Evolutionary conservation across 495 filamentous ascomycete species (phyloP).

Genomic region (Penicillium verhagenii): DNA sequence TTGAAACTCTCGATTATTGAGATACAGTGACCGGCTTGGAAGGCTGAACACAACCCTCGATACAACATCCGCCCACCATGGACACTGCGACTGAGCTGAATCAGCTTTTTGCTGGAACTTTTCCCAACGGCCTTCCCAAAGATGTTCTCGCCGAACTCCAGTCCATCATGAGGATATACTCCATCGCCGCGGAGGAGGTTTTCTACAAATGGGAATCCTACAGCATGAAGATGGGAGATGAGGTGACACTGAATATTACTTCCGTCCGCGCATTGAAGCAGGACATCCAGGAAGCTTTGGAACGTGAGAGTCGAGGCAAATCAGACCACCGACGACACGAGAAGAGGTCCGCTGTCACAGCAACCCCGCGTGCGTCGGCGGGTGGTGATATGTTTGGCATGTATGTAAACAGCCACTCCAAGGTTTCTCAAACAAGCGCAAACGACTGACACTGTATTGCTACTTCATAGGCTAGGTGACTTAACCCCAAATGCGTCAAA

Average conservation of each 20-base stretch:
- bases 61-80: slow-evolving; percentile 15
- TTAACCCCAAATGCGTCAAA: slow-evolving; percentile 72
- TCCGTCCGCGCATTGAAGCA: slow-evolving; percentile 76
- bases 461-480: slow-evolving; percentile 63
- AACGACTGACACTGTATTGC: slow-evolving; percentile 6
- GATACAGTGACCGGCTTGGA: background rate
- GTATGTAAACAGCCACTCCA: slow-evolving; percentile 43
- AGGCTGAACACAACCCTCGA: background rate
- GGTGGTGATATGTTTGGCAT: slow-evolving; percentile 80
- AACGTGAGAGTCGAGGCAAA: slow-evolving; percentile 66
- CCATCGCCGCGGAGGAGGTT: slow-evolving; percentile 73
- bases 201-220: slow-evolving; percentile 99
- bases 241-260: slow-evolving; percentile 66
- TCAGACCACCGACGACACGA: slow-evolving; percentile 56
- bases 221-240: slow-evolving; percentile 87
- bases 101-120: slow-evolving; percentile 60
- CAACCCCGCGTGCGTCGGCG: slow-evolving; percentile 62
- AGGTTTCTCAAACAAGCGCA: background rate
- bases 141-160: slow-evolving; percentile 77
- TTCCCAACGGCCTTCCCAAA: slow-evolving; percentile 57
- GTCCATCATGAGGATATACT: slow-evolving; percentile 80
- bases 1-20: slow-evolving; percentile 9
- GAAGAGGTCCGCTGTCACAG: slow-evolving; percentile 54
- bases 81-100: slow-evolving; percentile 56
- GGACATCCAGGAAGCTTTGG: slow-evolving; percentile 78